Evolutionary conservation across 345 rosid genomes (phyloP).

Genomic region (Syzygium grande): DNA sequence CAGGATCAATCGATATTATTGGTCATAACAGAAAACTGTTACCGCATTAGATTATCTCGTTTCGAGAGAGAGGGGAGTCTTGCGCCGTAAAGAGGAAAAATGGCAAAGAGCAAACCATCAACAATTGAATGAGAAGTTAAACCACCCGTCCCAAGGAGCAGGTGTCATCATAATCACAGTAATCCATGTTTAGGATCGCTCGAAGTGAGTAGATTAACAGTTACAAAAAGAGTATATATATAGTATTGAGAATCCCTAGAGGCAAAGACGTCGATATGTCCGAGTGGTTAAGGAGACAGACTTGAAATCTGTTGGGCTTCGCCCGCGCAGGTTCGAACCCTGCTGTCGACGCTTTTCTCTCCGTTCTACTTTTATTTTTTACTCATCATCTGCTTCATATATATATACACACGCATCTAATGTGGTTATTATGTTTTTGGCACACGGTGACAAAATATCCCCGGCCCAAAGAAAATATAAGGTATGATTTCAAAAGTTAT

Average conservation of each 20-base stretch:
- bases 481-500: not conserved
- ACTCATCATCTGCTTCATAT: no score
- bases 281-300: constrained; percentile 99
- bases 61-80: not conserved
- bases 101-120: not conserved
- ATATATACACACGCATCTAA: no score
- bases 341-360: constrained; percentile 66
- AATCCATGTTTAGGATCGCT: not conserved
- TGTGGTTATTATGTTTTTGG: not conserved
- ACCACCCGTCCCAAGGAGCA: not conserved
- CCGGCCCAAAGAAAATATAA: no score
- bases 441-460: no score
- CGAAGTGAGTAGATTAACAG: no score
- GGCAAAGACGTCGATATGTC: constrained; percentile 36
- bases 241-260: not conserved
- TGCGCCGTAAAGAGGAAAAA: no score
- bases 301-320: constrained; percentile 99
- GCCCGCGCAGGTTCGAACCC: constrained; percentile 99
- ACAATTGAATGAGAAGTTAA: not conserved
- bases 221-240: fast-evolving
- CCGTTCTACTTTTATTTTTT: not conserved
- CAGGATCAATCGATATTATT: not conserved
- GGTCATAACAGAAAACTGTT: not conserved
- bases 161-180: not conserved
- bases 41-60: not conserved